phyloP scores from a whole-genome alignment of 176 grass and related monocot species.

The maize (Zea mays) region Zm-B73-REFERENCE-NAM-5.0 NC_050103.1:140904501-140905000 shows the following conservation, averaged over 20 bases:
- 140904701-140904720: constrained; percentile 32
- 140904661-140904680: constrained; percentile 2
- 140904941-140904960: neutral
- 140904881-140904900: neutral
- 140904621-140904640: constrained; percentile 93
- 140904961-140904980: constrained; percentile 1
- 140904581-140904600: constrained; percentile 66
- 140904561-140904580: constrained; percentile 72
- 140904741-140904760: neutral
- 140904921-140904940: neutral
- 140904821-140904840: neutral
- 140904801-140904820: constrained; percentile 1
- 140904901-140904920: neutral
- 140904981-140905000: constrained; percentile 9
- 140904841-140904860: constrained; percentile 13
- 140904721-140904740: constrained; percentile 14
- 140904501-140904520: constrained; percentile 97
- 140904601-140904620: constrained; percentile 93
- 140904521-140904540: constrained; percentile 99
- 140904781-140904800: constrained; percentile 14
- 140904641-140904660: constrained; percentile 50
- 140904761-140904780: constrained; percentile 12
- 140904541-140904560: constrained; percentile 65
- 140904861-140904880: neutral
- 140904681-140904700: constrained; percentile 26